Base-by-base conservation (phyloP, 805 yeast genomes). In the Metschnikowia proteae region DNA sequence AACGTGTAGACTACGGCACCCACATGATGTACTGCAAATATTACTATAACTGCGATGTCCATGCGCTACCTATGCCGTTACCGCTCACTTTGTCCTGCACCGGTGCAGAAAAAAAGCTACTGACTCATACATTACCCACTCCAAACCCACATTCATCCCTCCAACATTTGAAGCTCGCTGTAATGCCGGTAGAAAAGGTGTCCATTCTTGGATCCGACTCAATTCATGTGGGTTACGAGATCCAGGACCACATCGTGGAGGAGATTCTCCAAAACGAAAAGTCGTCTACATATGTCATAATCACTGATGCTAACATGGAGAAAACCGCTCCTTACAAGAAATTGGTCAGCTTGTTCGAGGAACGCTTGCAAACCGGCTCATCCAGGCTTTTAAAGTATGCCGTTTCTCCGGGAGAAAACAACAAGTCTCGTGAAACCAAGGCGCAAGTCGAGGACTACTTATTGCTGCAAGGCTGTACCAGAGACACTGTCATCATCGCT, bases 401-500 rank as follows among this genome's bases (percentile, higher is more conserved):
- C 3, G 88, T 94, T 11, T 74, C 94, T 4, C 99, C 99, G 0
- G 99, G 99, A 44, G 99, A 94, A 67, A 81, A 89, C 46, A 86
- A 86, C 66, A 94, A 94, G 71, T 84, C 81, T 49, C 80, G 99
- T 58, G 81, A 81, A 44, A 90, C 96, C 31, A 94, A 94, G 68
- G 98, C 94, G 27, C 82, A 81, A 8, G 91, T 94, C 48, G 99
- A 94, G 71, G 99, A 94, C 68, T 92, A 79, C 68, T 71, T 94
- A 60, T 77, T 94, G 53, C 61, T 69, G 4, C 70, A 88, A 61
- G 96, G 96, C 26, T 94, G 99, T 67, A 94, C 98, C 11, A 81
- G 99, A 68, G 99, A 94, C 65, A 90, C 98, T 3, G 88, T 94
- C 26, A 83, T 94, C 49, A 70, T 94, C 42, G 99, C 99, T 6